These are phyloP conservation scores for Achlya hypogyna DNA, from an alignment of 352 stramenopile species.

Conservation along the genomic window DNA sequence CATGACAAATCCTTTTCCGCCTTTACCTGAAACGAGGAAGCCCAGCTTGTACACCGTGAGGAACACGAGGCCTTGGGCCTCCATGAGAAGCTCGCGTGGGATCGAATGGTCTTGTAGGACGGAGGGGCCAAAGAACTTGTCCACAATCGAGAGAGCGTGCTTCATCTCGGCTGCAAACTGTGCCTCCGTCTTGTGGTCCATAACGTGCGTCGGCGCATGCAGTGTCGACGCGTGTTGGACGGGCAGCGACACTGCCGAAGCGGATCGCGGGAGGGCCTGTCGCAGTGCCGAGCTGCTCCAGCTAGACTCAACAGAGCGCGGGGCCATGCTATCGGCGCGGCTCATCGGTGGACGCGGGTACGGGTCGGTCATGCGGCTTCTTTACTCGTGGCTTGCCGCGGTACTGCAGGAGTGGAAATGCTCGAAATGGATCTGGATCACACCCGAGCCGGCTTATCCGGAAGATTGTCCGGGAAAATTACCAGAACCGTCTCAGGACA, in stretches of 20 bases:
- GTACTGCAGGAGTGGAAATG: slow-evolving; percentile 22
- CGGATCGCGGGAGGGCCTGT: slow-evolving; percentile 19
- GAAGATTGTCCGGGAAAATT: neutral
- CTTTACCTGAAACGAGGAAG: slow-evolving; percentile 70
- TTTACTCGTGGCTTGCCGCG: neutral
- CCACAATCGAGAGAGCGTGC: slow-evolving; percentile 51
- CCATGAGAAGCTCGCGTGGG: slow-evolving; percentile 53
- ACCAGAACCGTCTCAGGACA: neutral
- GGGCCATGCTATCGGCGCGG: neutral
- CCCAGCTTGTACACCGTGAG: slow-evolving; percentile 76
- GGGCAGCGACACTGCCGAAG: slow-evolving; percentile 29
- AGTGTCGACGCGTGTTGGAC: slow-evolving; percentile 47
- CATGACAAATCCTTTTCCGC: slow-evolving; percentile 70
- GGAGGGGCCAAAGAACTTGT: slow-evolving; percentile 61
- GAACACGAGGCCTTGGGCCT: slow-evolving; percentile 69
- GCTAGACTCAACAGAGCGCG: slow-evolving; percentile 3
- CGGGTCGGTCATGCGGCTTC: neutral
- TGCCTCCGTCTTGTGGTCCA: slow-evolving; percentile 41
- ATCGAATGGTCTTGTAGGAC: slow-evolving; percentile 79
- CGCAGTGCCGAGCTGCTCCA: slow-evolving; percentile 20
- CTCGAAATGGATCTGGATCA: neutral
- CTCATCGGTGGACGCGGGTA: neutral
- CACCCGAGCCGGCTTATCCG: neutral
- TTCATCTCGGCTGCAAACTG: slow-evolving; percentile 61
- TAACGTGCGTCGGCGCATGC: slow-evolving; percentile 36